Base-by-base conservation (phyloP, 1,139 yeast genomes). In the Tardiomyces digboiensis region DNA sequence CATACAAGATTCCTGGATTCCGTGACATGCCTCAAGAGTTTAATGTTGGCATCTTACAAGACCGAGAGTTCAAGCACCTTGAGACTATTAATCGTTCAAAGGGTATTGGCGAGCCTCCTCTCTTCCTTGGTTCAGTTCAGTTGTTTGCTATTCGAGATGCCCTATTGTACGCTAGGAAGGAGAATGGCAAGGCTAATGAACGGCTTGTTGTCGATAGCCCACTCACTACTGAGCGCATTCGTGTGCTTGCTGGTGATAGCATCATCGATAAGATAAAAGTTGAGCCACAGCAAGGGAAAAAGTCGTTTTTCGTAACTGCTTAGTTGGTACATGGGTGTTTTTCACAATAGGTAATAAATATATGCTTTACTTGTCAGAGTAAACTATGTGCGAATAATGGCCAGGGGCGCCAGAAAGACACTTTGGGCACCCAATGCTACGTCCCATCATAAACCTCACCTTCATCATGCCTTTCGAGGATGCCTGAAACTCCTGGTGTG, bases 51-150 rank as follows among this genome's bases (percentile, higher is more conserved):
- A 60, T 68, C 54, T 55, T 69, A 42, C 60, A 61, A 39, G 72
- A 65, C 45, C 59, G 70, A 8, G 67, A 61, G 33, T 70, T 68
- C 54, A 55, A 58, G 48, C 73, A 70, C 50, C 57, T 71, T 51
- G 66, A 66, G 51, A 68, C 74, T 2, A 66, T 71, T 41, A 61
- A 65, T 47, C 56, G 67, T 22, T 64, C 70, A 39, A 70, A 70
- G 52, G 75, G 75, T 21, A 65, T 70, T 42, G 75, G 75, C 26
- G 75, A 70, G 54, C 75, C 75, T 2, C 75, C 75, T 14, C 52
- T 70, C 47, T 69, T 71, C 48, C 51, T 70, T 39, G 75, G 75
- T 1, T 55, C 61, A 12, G 52, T 60, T 21, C 71, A 65, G 12
- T 61, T 65, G 50, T 70, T 68, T 54, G 75, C 75, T n/a, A 51